Evolutionary conservation across 768 basidiomycete species (phyloP), one percentile per base, ranked within the genome.

Genomic region (Tulasnella sp.): DNA sequence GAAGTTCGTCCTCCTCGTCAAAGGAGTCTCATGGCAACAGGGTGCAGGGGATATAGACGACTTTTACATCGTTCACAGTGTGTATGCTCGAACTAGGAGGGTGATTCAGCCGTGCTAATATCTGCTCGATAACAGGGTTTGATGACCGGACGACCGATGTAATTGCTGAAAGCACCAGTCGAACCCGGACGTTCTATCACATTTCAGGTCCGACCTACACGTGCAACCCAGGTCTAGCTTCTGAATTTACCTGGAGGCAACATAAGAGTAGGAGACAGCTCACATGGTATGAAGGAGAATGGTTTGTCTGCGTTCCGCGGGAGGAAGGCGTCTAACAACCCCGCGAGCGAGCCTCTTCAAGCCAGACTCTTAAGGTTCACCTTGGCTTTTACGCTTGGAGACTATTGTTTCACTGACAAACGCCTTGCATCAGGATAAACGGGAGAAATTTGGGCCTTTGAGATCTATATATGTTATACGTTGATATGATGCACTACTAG

Each of bases 221-320:
- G 64, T 69, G 64, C 64, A n/a, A 69, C 3, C 64, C 64, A 37
- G n/a, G n/a, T 37, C 8, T 34, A 16, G 28, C 22, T 28, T 69
- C 64, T 4, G 14, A 4, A 16, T 18, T 28, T n/a, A 69, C 64
- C 5, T 69, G 64, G 64, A 69, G 14, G 34, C n/a, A 69, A 14
- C 64, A 69, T 69, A 69, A 69, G 64, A n/a, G n/a, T 37, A 69
- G 14, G 64, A 28, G 14, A 69, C 64, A 69, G n/a, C 64, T 69
- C 64, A 69, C 64, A 69, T 14, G 1, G 12, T 69, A 69, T n/a
- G 28, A 69, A 69, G 64, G 64, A 31, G 64, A 69, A 31, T 69
- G 64, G 64, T 7, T 69, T 31, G 64, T 31, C 64, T 69, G 28
- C 34, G n/a, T 69, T 37, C 44, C 44, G 44, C 44, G 44, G 44